These are phyloP conservation scores for Arabis alpina DNA, from an alignment of 345 rosid species.

Conservation along the genomic window DNA sequence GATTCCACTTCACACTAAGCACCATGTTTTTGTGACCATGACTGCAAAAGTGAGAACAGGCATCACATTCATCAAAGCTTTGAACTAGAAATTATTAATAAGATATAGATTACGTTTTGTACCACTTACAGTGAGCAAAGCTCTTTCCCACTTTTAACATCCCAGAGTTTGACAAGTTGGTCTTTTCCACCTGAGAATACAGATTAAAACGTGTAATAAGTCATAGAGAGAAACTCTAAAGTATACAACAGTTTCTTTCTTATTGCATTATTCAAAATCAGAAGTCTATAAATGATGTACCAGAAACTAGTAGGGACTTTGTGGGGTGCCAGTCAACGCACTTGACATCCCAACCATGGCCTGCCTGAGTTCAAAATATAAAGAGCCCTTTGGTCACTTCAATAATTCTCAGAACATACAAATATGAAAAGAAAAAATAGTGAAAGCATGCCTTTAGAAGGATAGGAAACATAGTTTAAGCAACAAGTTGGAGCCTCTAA, in stretches of 20 bases:
- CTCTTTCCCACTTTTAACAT: slow-evolving; percentile 88
- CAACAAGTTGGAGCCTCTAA: not conserved
- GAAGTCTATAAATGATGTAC: slow-evolving; percentile 43
- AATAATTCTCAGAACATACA: slow-evolving; percentile 25
- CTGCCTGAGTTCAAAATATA: slow-evolving; percentile 92
- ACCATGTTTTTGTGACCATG: slow-evolving; percentile 99
- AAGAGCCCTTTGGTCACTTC: slow-evolving; percentile 57
- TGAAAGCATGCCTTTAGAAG: not conserved
- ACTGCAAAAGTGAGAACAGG: slow-evolving; percentile 55
- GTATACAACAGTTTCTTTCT: slow-evolving; percentile 7
- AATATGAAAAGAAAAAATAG: not conserved
- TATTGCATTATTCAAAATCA: slow-evolving; percentile 17
- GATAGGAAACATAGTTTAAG: slow-evolving; percentile 3
- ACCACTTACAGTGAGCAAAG: slow-evolving; percentile 87
- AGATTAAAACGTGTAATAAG: slow-evolving; percentile 20
- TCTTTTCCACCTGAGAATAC: slow-evolving; percentile 82
- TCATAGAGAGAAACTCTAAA: slow-evolving; percentile 19
- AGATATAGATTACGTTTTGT: slow-evolving; percentile 19
- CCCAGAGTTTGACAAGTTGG: slow-evolving; percentile 99
- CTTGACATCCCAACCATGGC: slow-evolving; percentile 99
- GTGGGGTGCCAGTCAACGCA: slow-evolving; percentile 99
- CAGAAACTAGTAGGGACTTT: slow-evolving; percentile 91
- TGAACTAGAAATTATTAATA: not conserved
- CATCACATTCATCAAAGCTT: slow-evolving; percentile 22
- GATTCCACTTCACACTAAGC: slow-evolving; percentile 98